Evolutionary conservation across 1,284 basidiomycete species (phyloP).

Genomic region (Megacollybia platyphylla): DNA sequence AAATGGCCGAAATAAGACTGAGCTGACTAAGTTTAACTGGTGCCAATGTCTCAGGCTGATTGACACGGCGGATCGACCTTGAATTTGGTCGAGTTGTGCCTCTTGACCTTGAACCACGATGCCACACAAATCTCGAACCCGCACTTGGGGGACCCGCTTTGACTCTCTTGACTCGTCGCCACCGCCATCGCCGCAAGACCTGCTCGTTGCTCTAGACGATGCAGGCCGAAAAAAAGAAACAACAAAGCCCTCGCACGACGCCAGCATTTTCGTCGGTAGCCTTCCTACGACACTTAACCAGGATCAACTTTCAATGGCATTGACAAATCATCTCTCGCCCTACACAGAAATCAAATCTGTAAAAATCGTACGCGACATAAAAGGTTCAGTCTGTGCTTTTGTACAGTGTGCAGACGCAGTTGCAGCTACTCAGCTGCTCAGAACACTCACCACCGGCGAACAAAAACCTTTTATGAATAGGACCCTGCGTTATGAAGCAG

Average conservation of each 20-base stretch:
- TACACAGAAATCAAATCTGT: conserved; percentile 51
- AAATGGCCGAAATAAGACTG: no score
- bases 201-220: conserved; percentile 11
- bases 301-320: conserved; percentile 39
- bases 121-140: conserved; percentile 26
- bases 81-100: conserved; percentile 1
- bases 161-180: conserved; percentile 31
- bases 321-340: conserved; percentile 50
- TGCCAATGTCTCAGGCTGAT: no score
- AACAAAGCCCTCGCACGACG: conserved; percentile 51
- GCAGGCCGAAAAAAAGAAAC: conserved; percentile 18
- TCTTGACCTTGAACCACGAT: conserved; percentile 15
- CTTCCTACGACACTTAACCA: conserved; percentile 58
- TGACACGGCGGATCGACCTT: neutral
- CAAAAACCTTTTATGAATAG: conserved; percentile 57
- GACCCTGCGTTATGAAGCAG: conserved; percentile 59
- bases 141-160: conserved; percentile 61
- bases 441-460: conserved; percentile 38
- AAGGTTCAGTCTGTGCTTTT: conserved; percentile 67
- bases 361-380: conserved; percentile 64
- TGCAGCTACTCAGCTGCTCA: conserved; percentile 45
- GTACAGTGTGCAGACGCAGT: conserved; percentile 64
- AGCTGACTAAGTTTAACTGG: no score
- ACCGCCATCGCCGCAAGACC: conserved; percentile 18
- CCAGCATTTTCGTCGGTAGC: conserved; percentile 59